These are phyloP conservation scores for Rhizomucor pusillus DNA, from an alignment of 371 early-diverging fungal species.

Conservation along the genomic window DNA sequence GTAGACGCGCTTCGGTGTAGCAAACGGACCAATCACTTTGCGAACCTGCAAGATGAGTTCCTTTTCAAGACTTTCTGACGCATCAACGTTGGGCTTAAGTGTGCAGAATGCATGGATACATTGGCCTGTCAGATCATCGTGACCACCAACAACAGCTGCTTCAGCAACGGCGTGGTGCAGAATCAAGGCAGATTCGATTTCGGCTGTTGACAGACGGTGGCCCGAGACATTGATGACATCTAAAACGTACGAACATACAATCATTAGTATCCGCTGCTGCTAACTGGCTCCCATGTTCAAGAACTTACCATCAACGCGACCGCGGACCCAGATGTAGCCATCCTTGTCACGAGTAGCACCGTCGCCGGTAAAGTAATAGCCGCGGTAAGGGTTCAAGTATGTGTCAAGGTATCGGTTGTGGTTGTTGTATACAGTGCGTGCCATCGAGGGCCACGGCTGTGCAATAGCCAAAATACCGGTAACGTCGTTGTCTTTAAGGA, in stretches of 20 bases:
- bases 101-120: slow-evolving; percentile 76
- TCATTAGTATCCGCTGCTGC: too few species aligned
- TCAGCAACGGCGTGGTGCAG: slow-evolving; percentile 82
- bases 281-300: too few species aligned
- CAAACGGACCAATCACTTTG: slow-evolving; percentile 92
- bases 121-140: slow-evolving; percentile 94
- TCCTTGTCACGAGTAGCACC: slow-evolving; percentile 89
- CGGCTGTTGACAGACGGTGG: slow-evolving; percentile 95
- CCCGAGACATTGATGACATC: slow-evolving; percentile 99
- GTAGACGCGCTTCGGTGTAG: slow-evolving; percentile 86
- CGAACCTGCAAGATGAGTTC: slow-evolving; percentile 80
- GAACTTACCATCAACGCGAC: slow-evolving; percentile 81
- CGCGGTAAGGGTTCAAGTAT: slow-evolving; percentile 85
- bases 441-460: slow-evolving; percentile 95
- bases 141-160: slow-evolving; percentile 92
- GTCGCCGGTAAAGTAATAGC: slow-evolving; percentile 92
- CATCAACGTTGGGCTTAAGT: slow-evolving; percentile 54
- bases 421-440: slow-evolving; percentile 88
- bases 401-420: slow-evolving; percentile 87
- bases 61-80: slow-evolving; percentile 49
- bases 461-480: slow-evolving; percentile 90
- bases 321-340: slow-evolving; percentile 93
- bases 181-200: slow-evolving; percentile 91
- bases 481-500: slow-evolving; percentile 90
- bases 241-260: background rate